Evolutionary conservation across 352 stramenopile genomes (phyloP), one percentile per base, ranked within the genome.

Genomic region (Peronospora tabacina): DNA sequence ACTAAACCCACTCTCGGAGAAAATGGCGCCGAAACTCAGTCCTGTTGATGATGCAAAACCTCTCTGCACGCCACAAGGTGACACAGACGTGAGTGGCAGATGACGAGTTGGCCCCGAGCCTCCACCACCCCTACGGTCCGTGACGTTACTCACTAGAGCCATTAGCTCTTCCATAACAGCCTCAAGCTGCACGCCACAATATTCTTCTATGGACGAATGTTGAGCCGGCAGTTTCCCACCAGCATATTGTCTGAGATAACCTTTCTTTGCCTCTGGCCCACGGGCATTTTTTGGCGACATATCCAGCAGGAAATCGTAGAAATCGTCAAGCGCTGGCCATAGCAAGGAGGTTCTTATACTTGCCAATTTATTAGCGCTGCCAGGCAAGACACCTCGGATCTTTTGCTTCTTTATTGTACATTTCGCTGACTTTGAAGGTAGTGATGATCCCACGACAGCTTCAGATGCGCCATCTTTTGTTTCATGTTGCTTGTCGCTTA

Each of bases 231-330:
- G 60, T 13, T 68, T 72, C 8, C 40, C 40, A 24, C 52, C 50
- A 28, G 33, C 40, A 46, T 75, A 77, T 7, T 56, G 61, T 8
- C 55, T 36, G 3, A 87, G 55, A 35, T 54, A 44, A 2, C 17
- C 15, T 20, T 35, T 55, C 15, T 66, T 64, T 4, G 55, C 58
- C 10, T 68, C 61, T 6, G 52, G 70, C n/a, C 47, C 44, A 37
- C 60, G 63, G 38, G 79, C 57, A 17, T 70, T 68, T 6, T 44
- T 67, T 15, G 78, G 75, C 11, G 72, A 77, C 11, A 90, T 37
- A 20, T 79, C 61, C n/a, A 92, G 43, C 10, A 92, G 41, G 41
- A 85, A 85, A 34, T 82, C 70, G 52, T 87, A 87, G 28, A 90
- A 88, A 0, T 86, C 72, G 34, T 90, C 73, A 8, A 92, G 52